phyloP scores from a whole-genome alignment of 2,329 filamentous ascomycete species.

The Emericellopsis cladophorae region DNA sequence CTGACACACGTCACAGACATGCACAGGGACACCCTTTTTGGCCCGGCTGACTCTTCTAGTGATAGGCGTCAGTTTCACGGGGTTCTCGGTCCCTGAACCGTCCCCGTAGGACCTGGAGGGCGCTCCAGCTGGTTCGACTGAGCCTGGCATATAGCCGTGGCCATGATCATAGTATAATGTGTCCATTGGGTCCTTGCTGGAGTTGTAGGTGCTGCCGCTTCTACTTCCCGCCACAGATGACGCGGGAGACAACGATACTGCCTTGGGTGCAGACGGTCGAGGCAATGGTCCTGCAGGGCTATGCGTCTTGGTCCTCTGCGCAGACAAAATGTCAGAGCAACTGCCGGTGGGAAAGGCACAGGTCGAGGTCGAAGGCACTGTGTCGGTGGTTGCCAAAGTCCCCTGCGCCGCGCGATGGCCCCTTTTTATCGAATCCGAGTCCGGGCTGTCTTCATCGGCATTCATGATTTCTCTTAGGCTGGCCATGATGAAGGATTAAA shows the following conservation, averaged over 20 bases:
- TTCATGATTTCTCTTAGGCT: slow-evolving; percentile 46
- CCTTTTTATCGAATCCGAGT: slow-evolving; percentile 31
- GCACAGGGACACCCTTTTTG: slow-evolving; percentile 46
- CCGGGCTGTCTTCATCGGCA: slow-evolving; percentile 33
- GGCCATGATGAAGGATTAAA: slow-evolving; percentile 31
- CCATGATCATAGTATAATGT: slow-evolving; percentile 12
- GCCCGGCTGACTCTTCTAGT: slow-evolving; percentile 43
- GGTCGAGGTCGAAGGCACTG: slow-evolving; percentile 18
- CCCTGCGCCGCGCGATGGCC: slow-evolving; percentile 25
- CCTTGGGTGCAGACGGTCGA: slow-evolving; percentile 3
- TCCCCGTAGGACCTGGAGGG: slow-evolving; percentile 7
- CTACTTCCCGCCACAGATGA: slow-evolving; percentile 16
- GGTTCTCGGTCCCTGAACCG: slow-evolving; percentile 19
- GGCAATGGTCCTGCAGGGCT: slow-evolving; percentile 17
- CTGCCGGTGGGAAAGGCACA: slow-evolving; percentile 23
- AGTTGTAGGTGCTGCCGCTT: slow-evolving; percentile 31
- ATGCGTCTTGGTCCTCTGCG: slow-evolving; percentile 18
- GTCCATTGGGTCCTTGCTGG: slow-evolving; percentile 32
- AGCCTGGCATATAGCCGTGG: slow-evolving; percentile 8
- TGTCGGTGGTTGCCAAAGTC: slow-evolving; percentile 11
- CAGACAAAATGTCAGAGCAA: slow-evolving; percentile 9
- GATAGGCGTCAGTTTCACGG: slow-evolving; percentile 41
- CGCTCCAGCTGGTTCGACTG: slow-evolving; percentile 10
- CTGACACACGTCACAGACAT: slow-evolving; percentile 37
- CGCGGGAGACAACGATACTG: slow-evolving; percentile 4